phyloP scores from a whole-genome alignment of 2,329 filamentous ascomycete genomes.

The Sphaceloma murrayae region DNA sequence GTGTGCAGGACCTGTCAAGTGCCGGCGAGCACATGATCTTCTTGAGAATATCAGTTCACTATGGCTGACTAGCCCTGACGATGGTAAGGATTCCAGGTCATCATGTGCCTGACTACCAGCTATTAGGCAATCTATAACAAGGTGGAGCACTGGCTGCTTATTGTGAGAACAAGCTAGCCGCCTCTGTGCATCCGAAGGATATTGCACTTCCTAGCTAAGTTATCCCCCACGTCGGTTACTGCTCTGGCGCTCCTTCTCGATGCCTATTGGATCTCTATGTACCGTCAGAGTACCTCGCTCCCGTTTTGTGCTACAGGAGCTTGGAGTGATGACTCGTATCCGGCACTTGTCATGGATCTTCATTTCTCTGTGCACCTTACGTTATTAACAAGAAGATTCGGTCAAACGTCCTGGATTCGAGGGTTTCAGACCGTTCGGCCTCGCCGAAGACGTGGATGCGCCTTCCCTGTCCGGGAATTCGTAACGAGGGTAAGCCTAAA shows the following conservation, averaged over 20 bases:
- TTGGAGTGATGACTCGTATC: not conserved
- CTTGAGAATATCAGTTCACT: not conserved
- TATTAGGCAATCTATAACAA: slow-evolving; percentile 14
- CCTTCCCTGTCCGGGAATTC: slow-evolving; percentile 13
- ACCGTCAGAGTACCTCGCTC: not conserved
- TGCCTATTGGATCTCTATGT: not conserved
- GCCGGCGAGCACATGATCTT: slow-evolving; percentile 7
- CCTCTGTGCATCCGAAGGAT: not conserved
- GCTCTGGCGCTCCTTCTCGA: not conserved
- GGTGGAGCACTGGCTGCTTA: not conserved
- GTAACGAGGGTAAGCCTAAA: slow-evolving; percentile 14
- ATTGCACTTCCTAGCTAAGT: no score
- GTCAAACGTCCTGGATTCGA: slow-evolving; percentile 11
- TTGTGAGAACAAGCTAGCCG: not conserved
- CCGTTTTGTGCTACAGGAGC: slow-evolving; percentile 10
- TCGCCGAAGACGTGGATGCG: slow-evolving; percentile 10
- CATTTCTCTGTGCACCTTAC: no score
- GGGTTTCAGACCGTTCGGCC: slow-evolving; percentile 16
- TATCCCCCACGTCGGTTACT: not conserved
- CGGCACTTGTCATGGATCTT: slow-evolving; percentile 12
- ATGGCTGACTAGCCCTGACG: slow-evolving; percentile 2
- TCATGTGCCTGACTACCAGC: slow-evolving; percentile 2
- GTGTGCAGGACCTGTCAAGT: slow-evolving; percentile 1
- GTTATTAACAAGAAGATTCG: slow-evolving; percentile 14
- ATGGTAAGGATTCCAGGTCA: slow-evolving; percentile 8